Evolutionary conservation across 2,329 filamentous ascomycete species (phyloP).

Genomic region (Pseudogymnoascus sp.): DNA sequence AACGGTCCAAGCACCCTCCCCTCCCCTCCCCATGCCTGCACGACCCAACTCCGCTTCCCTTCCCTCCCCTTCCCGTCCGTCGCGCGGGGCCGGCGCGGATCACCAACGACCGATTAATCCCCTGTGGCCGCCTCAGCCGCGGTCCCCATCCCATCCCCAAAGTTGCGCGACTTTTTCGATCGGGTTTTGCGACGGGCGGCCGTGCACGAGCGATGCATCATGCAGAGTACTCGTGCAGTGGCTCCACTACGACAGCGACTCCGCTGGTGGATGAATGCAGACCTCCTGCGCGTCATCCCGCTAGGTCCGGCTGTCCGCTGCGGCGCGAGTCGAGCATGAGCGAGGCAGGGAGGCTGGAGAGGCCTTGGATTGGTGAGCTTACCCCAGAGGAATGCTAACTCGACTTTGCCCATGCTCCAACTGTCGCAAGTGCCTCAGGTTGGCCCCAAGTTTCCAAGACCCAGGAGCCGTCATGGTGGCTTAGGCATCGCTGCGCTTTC

Average conservation of each 20-base stretch:
- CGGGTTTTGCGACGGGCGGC: not conserved
- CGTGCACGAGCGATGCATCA: not conserved
- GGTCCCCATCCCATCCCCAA: not conserved
- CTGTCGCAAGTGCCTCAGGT: not conserved
- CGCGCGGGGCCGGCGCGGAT: not conserved
- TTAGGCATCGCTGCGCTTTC: not conserved
- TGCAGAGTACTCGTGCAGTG: not conserved
- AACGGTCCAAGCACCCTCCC: slow-evolving; percentile 3
- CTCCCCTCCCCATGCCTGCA: not conserved
- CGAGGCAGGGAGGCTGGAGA: not conserved
- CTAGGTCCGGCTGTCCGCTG: slow-evolving; percentile 2
- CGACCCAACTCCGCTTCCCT: not conserved
- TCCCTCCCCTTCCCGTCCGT: not conserved
- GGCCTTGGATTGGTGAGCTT: not conserved
- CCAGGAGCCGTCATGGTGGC: not conserved
- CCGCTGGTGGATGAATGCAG: not conserved
- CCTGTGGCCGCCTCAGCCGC: slow-evolving; percentile 3
- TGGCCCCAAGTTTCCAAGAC: not conserved
- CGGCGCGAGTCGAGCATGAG: slow-evolving; percentile 4
- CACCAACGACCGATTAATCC: slow-evolving; percentile 1
- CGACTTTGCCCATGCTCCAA: not conserved
- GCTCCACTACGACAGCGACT: not conserved
- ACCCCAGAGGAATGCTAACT: not conserved
- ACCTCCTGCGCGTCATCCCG: slow-evolving; percentile 4
- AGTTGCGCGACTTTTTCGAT: slow-evolving; percentile 1